Evolutionary conservation across 2,329 filamentous ascomycete species (phyloP), one percentile per base, ranked within the genome.

Genomic region (Trichoderma asperellum): DNA sequence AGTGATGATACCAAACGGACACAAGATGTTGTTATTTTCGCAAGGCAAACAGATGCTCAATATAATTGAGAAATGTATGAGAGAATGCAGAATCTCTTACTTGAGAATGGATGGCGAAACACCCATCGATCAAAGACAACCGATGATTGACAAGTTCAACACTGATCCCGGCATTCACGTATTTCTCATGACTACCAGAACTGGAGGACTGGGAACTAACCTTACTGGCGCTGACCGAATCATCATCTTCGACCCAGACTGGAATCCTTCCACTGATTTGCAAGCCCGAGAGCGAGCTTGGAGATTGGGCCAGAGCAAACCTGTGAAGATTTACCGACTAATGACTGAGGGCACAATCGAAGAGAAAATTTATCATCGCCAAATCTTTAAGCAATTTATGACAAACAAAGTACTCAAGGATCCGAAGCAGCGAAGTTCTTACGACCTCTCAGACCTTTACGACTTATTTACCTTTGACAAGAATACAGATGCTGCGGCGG

Each of bases 341-440:
- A 97, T 99, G 92, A 97, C 93, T 4, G 93, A 95, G 5, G 96
- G 96, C 1, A 99, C 96, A 0, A 99, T 99, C 29, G 96, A 99
- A 77, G 96, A 99, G 80, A 99, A 99, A 82, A 99, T 99, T 35
- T 99, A 98, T 72, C 95, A 99, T 79, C 91, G 96, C 18, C 96
- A 99, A 77, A 96, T 99, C 62, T 99, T 97, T 85, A 99, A 99
- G 80, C 95, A 98, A 75, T 97, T 98, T 77, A 85, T 99, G 71
- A 96, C 94, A 4, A 97, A 98, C 81, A 98, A 98, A 79, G 94
- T 99, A 7, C 80, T 99, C 62, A 94, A 92, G 74, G 95, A 99
- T 75, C 94, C 96, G 0, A 97, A 97, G 76, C 94, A 98, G 79
- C 89, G 93, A 27, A 93, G 96, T 73, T 94, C 91, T 0, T 97